Evolutionary conservation across 371 early-diverging fungal genomes (phyloP).

Genomic region (Quaeritorhiza haematococci): DNA sequence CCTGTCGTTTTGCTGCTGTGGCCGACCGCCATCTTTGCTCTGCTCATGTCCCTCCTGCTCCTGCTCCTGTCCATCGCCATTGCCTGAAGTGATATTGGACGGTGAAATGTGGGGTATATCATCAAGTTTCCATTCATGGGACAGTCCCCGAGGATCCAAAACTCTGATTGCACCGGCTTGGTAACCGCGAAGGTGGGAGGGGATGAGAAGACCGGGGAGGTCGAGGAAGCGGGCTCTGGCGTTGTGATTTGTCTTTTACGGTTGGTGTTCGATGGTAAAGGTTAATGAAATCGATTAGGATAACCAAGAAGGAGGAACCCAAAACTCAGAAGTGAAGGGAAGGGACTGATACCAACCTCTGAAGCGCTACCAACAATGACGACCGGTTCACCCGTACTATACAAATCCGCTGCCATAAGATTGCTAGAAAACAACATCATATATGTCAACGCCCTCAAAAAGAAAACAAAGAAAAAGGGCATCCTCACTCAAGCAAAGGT

Average conservation of each 20-base stretch:
- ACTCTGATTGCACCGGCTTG: slow-evolving; percentile 14
- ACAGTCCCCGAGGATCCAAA: not conserved
- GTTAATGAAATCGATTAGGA: slow-evolving; percentile 7
- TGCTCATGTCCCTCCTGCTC: no score
- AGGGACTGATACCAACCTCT: not conserved
- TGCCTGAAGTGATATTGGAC: no score
- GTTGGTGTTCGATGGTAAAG: not conserved
- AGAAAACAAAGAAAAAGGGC: not conserved
- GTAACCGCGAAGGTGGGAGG: slow-evolving; percentile 13
- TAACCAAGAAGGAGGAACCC: not conserved
- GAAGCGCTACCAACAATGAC: not conserved
- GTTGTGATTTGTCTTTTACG: not conserved
- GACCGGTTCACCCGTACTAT: not conserved
- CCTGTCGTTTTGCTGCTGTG: no score
- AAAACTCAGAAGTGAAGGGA: not conserved
- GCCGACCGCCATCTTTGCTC: no score
- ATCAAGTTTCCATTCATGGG: no score
- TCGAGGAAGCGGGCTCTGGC: slow-evolving; percentile 20
- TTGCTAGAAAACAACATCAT: not conserved
- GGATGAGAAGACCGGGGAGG: slow-evolving; percentile 18
- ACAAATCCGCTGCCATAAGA: not conserved
- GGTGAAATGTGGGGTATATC: no score
- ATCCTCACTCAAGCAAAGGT: not conserved
- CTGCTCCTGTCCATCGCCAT: no score
- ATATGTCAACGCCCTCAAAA: no score